Base-by-base conservation (phyloP, 2,329 filamentous ascomycete species). In the Leptographium procerum region DNA sequence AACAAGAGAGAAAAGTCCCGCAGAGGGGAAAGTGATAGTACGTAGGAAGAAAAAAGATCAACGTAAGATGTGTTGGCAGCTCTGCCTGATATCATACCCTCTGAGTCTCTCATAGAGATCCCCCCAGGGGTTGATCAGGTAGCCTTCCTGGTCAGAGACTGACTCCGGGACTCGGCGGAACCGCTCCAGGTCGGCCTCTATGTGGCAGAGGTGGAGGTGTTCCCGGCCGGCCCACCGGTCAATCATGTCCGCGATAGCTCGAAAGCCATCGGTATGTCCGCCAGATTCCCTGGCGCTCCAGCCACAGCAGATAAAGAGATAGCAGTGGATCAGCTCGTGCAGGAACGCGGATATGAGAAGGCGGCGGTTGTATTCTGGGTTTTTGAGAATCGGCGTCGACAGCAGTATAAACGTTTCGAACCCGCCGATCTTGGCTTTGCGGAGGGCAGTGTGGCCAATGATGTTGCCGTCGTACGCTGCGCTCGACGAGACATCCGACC, bases 241-340 rank as follows among this genome's bases (percentile, higher is more conserved):
- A 57, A 86, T 83, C n/a, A 80, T 69, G 29, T 70, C 71, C 31
- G 82, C 83, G 61, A 86, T 85, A 52, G 72, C 72, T 31, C 74
- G 72, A 64, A 86, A 86, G 2, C 81, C 83, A 2, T 72, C 67
- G 2, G 83, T 86, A 63, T 86, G 83, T 0, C 83, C 83, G 13
- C 82, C 82, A 48, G 75, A 72, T 28, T 74, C 70, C 40, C 77
- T 71, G 0, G 82, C 82, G 50, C 76, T 73, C 66, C 83, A 79
- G 4, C 83, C 83, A 63, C 82, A 84, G 56, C 72, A 74, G 59
- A 86, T 77, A 63, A 86, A 86, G 19, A 86, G 71, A 65, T 84
- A 86, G 68, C 82, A 83, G 69, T 86, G 83, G 53, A 86, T 83
- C 64, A 86, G 77, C 69, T 87, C 84, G 65, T 86, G 84, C 52